Percentiles rank a stretch among this genome's conserved stretches.
Evolutionary conservation across 805 yeast species (phyloP).

Genomic region (Candida takata): DNA sequence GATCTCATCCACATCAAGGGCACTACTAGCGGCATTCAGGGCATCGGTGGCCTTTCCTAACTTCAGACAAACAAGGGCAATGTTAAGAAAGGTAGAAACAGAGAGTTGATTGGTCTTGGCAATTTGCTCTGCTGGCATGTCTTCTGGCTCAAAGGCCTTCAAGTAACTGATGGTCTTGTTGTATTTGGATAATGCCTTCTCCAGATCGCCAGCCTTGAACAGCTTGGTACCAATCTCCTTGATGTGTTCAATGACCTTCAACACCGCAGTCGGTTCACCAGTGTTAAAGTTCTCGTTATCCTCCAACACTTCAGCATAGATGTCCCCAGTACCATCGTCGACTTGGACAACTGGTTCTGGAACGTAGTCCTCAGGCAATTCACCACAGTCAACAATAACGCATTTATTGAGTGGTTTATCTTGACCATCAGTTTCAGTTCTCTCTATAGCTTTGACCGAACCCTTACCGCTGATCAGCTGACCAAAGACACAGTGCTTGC

Average conservation of each 20-base stretch:
- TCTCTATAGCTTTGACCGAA: constrained; percentile 71
- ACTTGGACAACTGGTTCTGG: constrained; percentile 37
- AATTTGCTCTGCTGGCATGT: constrained; percentile 47
- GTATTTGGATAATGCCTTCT: constrained; percentile 60
- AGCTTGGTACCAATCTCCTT: constrained; percentile 74
- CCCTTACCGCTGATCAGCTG: constrained; percentile 78
- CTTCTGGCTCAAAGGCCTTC: constrained; percentile 69
- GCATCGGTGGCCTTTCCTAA: constrained; percentile 46
- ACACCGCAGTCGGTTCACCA: constrained; percentile 55
- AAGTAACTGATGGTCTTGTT: constrained; percentile 63
- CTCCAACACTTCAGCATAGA: constrained; percentile 65
- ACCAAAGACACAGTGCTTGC: constrained; percentile 96
- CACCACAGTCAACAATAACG: constrained; percentile 73
- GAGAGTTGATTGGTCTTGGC: constrained; percentile 46
- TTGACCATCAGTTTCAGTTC: constrained; percentile 49
- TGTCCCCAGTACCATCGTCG: constrained; percentile 82
- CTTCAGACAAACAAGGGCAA: constrained; percentile 69
- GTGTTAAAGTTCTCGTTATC: constrained; percentile 66
- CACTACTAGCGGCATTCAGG: constrained; percentile 56
- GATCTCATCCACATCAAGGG: constrained; percentile 45
- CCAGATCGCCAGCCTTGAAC: constrained; percentile 57
- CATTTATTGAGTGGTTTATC: constrained; percentile 74
- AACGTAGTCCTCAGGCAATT: constrained; percentile 51
- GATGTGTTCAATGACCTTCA: constrained; percentile 54
- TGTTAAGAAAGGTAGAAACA: constrained; percentile 60